These are phyloP conservation scores for Zygosaccharomyces bailii DNA, from an alignment of 805 yeast species.

Conservation along the genomic window DNA sequence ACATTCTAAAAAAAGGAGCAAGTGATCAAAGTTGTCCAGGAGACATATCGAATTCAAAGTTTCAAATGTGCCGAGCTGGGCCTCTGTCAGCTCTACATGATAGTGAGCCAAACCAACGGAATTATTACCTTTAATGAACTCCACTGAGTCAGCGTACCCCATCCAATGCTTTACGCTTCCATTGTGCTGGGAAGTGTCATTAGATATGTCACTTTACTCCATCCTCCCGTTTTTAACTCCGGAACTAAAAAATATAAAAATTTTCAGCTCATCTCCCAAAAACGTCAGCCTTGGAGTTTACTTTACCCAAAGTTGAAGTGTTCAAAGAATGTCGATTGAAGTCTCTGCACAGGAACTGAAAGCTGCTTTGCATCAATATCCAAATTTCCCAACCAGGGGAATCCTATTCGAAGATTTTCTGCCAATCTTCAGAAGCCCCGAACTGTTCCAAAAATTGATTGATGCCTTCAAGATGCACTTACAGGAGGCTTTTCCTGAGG, in stretches of 20 bases:
- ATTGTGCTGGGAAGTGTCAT: no score
- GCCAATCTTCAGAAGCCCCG: constrained; percentile 86
- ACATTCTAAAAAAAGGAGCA: constrained; percentile 38
- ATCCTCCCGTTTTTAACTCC: no score
- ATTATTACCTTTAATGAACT: constrained; percentile 4
- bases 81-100: constrained; percentile 27
- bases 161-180: neutral
- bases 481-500: constrained; percentile 48
- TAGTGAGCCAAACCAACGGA: constrained; percentile 20
- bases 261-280: constrained; percentile 6
- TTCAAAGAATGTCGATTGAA: constrained; percentile 27
- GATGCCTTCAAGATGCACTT: constrained; percentile 77
- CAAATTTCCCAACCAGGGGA: constrained; percentile 92
- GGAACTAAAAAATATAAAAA: constrained; percentile 2
- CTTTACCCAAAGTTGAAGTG: neutral
- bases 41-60: constrained; percentile 29
- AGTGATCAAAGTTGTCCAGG: constrained; percentile 37
- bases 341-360: constrained; percentile 45
- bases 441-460: constrained; percentile 72
- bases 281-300: neutral
- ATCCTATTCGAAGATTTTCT: constrained; percentile 92
- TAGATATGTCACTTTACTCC: no score
- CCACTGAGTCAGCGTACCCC: neutral
- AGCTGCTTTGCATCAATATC: constrained; percentile 68
- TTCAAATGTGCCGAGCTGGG: constrained; percentile 25